A percentile compares a stretch with the other conserved stretches of the same genome.
These are phyloP conservation scores for Guillardia theta DNA, from an alignment of 78 protist species.

Conservation along the genomic window DNA sequence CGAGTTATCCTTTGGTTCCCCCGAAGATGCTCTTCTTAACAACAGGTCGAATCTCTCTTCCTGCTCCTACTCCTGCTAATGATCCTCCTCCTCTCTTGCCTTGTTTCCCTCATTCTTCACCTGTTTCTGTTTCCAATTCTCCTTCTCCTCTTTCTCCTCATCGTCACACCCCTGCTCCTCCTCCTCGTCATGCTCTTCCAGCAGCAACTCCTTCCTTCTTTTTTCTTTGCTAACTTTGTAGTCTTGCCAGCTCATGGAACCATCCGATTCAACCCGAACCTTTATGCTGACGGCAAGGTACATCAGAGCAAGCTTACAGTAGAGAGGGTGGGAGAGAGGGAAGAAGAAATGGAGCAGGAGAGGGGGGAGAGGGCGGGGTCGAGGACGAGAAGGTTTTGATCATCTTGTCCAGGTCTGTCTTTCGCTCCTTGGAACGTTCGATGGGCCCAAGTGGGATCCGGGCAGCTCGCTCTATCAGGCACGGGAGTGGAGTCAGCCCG, in stretches of 20 bases:
- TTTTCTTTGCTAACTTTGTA: not conserved
- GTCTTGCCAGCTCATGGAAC: too few species aligned
- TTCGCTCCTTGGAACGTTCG: conserved; percentile 55
- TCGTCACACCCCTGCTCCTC: not conserved
- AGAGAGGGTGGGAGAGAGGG: too few species aligned
- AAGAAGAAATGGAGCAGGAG: too few species aligned
- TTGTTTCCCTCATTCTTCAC: not conserved
- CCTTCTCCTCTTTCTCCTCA: not conserved
- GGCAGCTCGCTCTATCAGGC: not conserved
- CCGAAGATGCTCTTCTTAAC: conserved; percentile 8
- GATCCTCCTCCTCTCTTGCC: not conserved
- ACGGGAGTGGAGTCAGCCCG: not conserved
- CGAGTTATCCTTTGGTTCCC: not conserved
- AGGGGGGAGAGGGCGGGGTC: conserved; percentile 9
- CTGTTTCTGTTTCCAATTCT: not conserved
- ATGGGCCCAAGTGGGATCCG: conserved; percentile 56
- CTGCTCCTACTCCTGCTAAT: too few species aligned
- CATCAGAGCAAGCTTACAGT: too few species aligned
- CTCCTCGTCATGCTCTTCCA: not conserved
- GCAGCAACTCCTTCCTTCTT: not conserved
- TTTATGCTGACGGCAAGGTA: conserved; percentile 69
- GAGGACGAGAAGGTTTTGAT: not conserved
- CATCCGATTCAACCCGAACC: conserved; percentile 72
- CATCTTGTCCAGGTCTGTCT: conserved; percentile 66
- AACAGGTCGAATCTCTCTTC: not conserved